Percentiles rank a stretch among this genome's conserved stretches.
Conservation (phyloP, 352 stramenopile species). For the Phytopythium kandeliae region DNA sequence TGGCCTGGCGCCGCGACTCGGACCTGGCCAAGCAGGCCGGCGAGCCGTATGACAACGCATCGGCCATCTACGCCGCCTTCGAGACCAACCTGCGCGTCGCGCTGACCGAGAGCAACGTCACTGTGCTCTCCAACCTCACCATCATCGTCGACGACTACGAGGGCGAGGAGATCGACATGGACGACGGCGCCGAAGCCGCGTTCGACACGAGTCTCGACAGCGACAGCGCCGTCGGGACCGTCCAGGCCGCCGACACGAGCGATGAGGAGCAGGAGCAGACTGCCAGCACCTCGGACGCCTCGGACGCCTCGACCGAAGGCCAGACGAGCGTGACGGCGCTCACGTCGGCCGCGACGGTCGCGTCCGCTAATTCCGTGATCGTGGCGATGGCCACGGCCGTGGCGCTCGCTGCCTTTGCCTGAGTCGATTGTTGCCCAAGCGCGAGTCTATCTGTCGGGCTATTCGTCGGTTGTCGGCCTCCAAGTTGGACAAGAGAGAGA, state of each 20-base stretch:
- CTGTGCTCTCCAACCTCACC: conserved; percentile 31
- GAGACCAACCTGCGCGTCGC: conserved; percentile 32
- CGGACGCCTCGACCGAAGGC: not conserved
- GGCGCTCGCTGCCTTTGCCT: not conserved
- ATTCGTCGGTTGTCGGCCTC: too few relatives aligned
- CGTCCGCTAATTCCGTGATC: not conserved
- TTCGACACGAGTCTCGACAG: conserved; percentile 23
- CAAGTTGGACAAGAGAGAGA: too few relatives aligned
- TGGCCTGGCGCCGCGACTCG: conserved; percentile 47
- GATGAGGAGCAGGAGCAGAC: conserved; percentile 7
- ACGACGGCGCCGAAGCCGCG: conserved; percentile 20
- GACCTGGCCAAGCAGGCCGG: conserved; percentile 40
- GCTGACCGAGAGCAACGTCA: conserved; percentile 31
- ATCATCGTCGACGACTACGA: conserved; percentile 22
- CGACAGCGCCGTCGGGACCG: conserved; percentile 20
- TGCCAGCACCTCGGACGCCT: not conserved
- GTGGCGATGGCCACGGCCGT: not conserved
- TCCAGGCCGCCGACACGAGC: conserved; percentile 10
- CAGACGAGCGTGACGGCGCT: conserved; percentile 11
- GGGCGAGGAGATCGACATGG: conserved; percentile 21
- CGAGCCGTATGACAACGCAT: conserved; percentile 44
- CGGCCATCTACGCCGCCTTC: conserved; percentile 40
- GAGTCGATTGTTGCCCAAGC: not conserved
- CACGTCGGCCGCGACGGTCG: conserved; percentile 9
- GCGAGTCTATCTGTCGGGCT: too few relatives aligned